Base-by-base conservation (phyloP, 495 filamentous ascomycete genomes). In the Talaromyces thailandensis region DNA sequence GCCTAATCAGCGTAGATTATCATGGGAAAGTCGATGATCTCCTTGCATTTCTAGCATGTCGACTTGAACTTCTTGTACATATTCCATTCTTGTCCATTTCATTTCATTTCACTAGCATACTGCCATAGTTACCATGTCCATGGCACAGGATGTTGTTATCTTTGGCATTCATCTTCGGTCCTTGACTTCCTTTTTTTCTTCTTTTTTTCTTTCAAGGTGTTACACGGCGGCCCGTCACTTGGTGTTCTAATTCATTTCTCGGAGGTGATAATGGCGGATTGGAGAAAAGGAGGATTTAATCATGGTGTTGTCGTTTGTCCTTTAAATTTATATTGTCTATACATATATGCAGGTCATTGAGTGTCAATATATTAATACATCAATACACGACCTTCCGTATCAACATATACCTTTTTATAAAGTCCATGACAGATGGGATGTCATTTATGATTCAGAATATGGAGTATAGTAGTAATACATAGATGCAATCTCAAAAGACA, bases 11-110 rank as follows among this genome's bases (percentile, higher is more conserved):
- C 55, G 55, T 23, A 31, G 55, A 35, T 35, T 57, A 32, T 57
- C 55, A 35, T 57, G 55, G 55, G 55, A 57, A 28, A 57, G 55
- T 35, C 55, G 29, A n/a, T 57, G 12, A 57, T 9, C 9, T 57
- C 7, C 51, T 5, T 31, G n/a, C 43, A 2, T 40, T 5, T 5
- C 2, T 14, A 40, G 14, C 14, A 40, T 40, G 11, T 40, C 35
- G 35, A 12, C 9, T 11, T n/a, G 3, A 14, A 16, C 3, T 16
- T 40, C n/a, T 16, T 40, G 35, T 40, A 40, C 35, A 40, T 40
- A 40, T 40, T 37, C 3, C 35, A 40, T 40, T 40, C 35, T 16
- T 40, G 12, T 35, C 9, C 12, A 3, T 14, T 40, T 40, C 35
- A 2, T 40, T 35, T 40, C 35, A n/a, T 14, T 40, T 40, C 12